A percentile compares a stretch with the other conserved stretches of the same genome.
Conservation (phyloP, 2,329 filamentous ascomycete species). For the Fusarium drepaniforme region DNA sequence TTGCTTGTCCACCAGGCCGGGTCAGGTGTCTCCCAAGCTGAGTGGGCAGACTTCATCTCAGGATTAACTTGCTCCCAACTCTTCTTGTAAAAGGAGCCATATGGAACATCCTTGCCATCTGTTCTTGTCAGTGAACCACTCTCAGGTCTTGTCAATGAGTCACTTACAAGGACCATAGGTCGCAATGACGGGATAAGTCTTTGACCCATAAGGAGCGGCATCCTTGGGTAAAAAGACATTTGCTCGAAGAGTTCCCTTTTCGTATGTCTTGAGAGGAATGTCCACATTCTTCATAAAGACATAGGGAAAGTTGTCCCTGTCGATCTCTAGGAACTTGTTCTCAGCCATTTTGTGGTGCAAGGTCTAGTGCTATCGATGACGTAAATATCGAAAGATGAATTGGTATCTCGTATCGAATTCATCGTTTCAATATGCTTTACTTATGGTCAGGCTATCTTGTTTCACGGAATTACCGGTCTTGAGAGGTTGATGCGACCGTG, state of each 20-base stretch:
- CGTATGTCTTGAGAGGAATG: constrained; percentile 8
- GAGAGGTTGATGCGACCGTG: not conserved
- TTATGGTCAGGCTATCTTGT: not conserved
- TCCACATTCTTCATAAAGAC: constrained; percentile 33
- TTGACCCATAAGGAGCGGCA: constrained; percentile 2
- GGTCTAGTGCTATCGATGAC: not conserved
- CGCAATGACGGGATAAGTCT: constrained; percentile 4
- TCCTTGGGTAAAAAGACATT: constrained; percentile 26
- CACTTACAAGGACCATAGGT: not conserved
- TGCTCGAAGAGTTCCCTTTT: constrained; percentile 2
- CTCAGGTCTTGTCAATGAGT: too few species aligned
- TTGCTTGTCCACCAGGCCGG: constrained; percentile 5
- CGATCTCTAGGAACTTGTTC: constrained; percentile 5
- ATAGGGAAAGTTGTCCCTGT: constrained; percentile 23
- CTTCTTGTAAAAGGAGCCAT: not conserved
- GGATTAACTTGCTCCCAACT: not conserved
- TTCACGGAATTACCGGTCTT: not conserved
- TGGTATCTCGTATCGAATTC: not conserved
- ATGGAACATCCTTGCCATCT: not conserved
- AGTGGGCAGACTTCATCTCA: not conserved
- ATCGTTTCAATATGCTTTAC: not conserved
- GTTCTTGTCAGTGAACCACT: not conserved
- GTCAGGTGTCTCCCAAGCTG: constrained; percentile 9
- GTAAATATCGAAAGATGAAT: not conserved
- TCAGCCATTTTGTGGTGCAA: not conserved